Evolutionary conservation across 2,329 filamentous ascomycete genomes (phyloP).

Genomic region (Fusarium sp.): DNA sequence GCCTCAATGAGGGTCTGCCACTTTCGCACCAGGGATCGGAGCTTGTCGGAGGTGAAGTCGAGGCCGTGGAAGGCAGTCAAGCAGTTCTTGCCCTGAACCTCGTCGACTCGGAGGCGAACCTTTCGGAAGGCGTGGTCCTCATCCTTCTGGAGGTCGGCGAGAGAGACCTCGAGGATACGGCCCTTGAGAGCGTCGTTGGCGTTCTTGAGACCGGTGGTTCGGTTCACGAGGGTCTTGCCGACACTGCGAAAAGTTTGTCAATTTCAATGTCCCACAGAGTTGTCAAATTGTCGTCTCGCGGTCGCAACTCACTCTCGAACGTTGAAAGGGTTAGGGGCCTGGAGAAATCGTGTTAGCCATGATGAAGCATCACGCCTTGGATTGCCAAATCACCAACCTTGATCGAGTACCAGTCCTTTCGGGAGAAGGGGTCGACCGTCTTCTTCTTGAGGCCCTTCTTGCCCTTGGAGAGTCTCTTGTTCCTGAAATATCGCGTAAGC

Average conservation of each 20-base stretch:
- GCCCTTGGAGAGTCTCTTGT: constrained; percentile 99
- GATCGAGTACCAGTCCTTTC: constrained; percentile 99
- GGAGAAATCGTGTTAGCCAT: constrained; percentile 35
- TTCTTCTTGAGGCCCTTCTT: constrained; percentile 99
- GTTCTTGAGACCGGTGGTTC: constrained; percentile 99
- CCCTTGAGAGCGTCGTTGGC: constrained; percentile 99
- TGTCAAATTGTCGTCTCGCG: constrained; percentile 33
- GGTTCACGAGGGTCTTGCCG: constrained; percentile 99
- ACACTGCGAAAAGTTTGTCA: constrained; percentile 71
- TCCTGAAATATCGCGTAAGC: constrained; percentile 66
- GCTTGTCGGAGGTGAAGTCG: constrained; percentile 99
- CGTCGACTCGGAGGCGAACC: constrained; percentile 97
- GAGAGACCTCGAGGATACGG: constrained; percentile 97
- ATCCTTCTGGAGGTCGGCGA: constrained; percentile 99
- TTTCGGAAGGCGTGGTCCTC: constrained; percentile 99
- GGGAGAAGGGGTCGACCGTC: constrained; percentile 94
- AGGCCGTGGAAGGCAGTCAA: constrained; percentile 99
- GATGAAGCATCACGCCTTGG: constrained; percentile 4
- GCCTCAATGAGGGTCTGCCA: constrained; percentile 99
- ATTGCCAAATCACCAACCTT: constrained; percentile 68
- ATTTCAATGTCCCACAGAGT: constrained; percentile 29
- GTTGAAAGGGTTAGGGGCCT: constrained; percentile 96
- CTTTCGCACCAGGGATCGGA: constrained; percentile 98
- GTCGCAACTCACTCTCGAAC: constrained; percentile 85
- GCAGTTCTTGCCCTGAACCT: constrained; percentile 99